phyloP scores from a whole-genome alignment of 495 filamentous ascomycete genomes.

The Xylaria palmicola region DNA sequence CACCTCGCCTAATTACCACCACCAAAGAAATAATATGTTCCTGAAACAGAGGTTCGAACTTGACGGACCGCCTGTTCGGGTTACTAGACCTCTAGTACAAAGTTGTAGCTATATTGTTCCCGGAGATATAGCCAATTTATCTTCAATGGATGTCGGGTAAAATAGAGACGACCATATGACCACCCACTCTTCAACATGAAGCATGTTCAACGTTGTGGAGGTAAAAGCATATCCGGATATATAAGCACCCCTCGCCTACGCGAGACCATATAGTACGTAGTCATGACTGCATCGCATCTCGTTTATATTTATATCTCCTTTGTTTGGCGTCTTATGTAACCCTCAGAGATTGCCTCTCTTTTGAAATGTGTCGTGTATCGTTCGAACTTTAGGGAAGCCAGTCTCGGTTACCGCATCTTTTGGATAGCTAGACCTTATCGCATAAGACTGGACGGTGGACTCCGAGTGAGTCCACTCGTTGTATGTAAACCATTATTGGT shows the following conservation, averaged over 20 bases:
- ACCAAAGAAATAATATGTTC: conserved; percentile 3
- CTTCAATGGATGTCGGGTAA: background rate
- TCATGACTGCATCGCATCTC: conserved; percentile 8
- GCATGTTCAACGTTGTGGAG: background rate
- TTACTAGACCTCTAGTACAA: too few species aligned
- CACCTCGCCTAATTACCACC: background rate
- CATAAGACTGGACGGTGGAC: background rate
- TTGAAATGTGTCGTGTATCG: background rate
- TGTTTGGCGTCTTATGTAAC: background rate
- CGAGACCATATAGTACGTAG: background rate
- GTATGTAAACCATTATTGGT: background rate
- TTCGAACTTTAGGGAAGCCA: background rate
- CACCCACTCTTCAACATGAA: background rate
- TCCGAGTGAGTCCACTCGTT: background rate
- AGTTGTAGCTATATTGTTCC: background rate
- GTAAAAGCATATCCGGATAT: background rate
- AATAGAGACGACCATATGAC: background rate
- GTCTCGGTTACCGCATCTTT: background rate
- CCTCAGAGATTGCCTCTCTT: background rate
- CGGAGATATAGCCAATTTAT: background rate
- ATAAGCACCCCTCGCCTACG: background rate
- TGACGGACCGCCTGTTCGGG: background rate
- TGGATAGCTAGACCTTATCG: too few species aligned
- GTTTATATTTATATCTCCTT: background rate
- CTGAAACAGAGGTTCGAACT: background rate